Base-by-base conservation (phyloP, 1,139 yeast species). In the Protomyces arabidopsidicola region DNA sequence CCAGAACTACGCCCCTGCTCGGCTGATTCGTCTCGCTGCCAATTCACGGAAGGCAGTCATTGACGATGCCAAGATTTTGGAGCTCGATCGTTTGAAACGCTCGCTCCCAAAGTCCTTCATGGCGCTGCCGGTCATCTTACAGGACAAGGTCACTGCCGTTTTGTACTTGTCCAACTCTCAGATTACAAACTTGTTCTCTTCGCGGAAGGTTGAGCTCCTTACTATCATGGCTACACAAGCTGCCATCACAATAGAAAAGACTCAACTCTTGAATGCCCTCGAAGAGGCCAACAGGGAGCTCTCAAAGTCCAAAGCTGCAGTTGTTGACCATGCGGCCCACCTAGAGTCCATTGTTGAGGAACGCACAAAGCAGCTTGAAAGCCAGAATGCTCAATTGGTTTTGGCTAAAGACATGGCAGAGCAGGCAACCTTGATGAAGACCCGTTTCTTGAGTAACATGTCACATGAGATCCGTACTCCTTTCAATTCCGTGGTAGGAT, bases 401-500 rank as follows among this genome's bases (percentile, higher is more conserved):
- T 69, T 70, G 20, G 72, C 72, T 5, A 74, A 73, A 59, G 39
- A 68, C 67, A 67, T 45, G 66, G 54, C 65, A 65, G 62, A 65
- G 56, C 36, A 55, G 22, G 64, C 64, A 5, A 50, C 64, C 9
- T 48, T 50, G 20, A 61, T 96, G 35, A 90, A 90, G 72, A 87
- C 96, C 0, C 91, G 89, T 10, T 90, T 90, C 73, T 86, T 90
- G 71, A 96, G 97, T 16, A 60, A 45, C 45, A 60, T 60, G 58
- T 53, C 56, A 55, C 97, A 90, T 73, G 97, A 90, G 75, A 81
- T 90, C 72, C 81, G 97, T 69, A 90, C 97, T 0, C 97, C 97
- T 2, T 77, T 90, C 69, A 90, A 90, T 75, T 97, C 97, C 73
- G 90, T 90, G 38, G 78, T 90, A 57, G 97, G 97, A 66, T 89